A percentile compares a stretch with the other conserved stretches of the same genome.
Evolutionary conservation across 2,329 filamentous ascomycete species (phyloP).

Genomic region (Pyrenochaeta sp.): DNA sequence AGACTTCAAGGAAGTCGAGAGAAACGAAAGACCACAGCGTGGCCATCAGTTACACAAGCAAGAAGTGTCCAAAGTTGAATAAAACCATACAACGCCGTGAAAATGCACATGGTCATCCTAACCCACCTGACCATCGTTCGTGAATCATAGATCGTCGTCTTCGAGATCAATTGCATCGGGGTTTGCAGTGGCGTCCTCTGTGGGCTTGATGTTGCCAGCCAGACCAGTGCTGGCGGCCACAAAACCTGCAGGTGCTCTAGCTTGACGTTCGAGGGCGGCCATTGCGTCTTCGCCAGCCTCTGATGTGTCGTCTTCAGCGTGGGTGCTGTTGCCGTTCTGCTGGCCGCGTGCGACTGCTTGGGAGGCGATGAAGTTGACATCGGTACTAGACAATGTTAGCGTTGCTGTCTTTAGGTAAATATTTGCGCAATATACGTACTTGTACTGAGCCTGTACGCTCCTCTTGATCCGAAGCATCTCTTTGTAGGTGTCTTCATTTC

Average conservation of each 20-base stretch:
- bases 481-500: slow-evolving; percentile 99
- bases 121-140: slow-evolving; percentile 15
- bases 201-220: slow-evolving; percentile 63
- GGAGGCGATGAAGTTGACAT: slow-evolving; percentile 97
- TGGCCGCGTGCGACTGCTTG: slow-evolving; percentile 89
- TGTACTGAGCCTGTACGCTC: slow-evolving; percentile 97
- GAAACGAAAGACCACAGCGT: neutral
- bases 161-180: slow-evolving; percentile 88
- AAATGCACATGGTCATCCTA: slow-evolving; percentile 25
- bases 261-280: slow-evolving; percentile 86
- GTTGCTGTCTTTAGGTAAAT: neutral
- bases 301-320: slow-evolving; percentile 55
- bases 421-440: slow-evolving; percentile 60
- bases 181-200: slow-evolving; percentile 65
- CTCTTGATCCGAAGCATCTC: slow-evolving; percentile 98
- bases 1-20: neutral
- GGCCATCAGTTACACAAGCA: neutral
- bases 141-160: slow-evolving; percentile 53
- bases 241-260: slow-evolving; percentile 88
- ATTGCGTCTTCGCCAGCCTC: slow-evolving; percentile 77
- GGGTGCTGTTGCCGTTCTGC: slow-evolving; percentile 59
- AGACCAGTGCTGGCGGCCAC: slow-evolving; percentile 84
- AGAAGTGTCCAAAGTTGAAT: slow-evolving; percentile 6
- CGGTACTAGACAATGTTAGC: slow-evolving; percentile 68
- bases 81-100: slow-evolving; percentile 23